A percentile compares a stretch with the other conserved stretches of the same genome.
phyloP scores from a whole-genome alignment of 78 protist genomes.

The Dictyostelium capitatum region DNA sequence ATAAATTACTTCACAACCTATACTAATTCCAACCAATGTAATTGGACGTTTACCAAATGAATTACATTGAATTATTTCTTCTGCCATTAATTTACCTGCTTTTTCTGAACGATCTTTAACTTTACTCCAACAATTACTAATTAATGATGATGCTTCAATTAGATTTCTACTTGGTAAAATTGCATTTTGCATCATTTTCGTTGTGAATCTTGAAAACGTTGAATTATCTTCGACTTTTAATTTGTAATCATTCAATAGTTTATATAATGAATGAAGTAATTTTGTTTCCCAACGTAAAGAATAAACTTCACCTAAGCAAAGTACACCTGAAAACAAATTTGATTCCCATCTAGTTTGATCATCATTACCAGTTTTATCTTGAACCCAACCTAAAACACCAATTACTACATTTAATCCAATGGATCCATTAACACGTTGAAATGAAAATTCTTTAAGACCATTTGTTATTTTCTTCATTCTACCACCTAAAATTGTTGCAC shows the following conservation, averaged over 20 bases:
- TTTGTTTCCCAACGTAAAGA: constrained; percentile 34
- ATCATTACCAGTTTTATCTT: not conserved
- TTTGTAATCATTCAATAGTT: constrained; percentile 35
- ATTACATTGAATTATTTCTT: constrained; percentile 22
- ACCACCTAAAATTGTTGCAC: constrained; percentile 44
- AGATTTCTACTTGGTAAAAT: constrained; percentile 30
- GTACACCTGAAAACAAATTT: constrained; percentile 23
- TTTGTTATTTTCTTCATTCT: constrained; percentile 39
- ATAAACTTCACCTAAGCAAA: constrained; percentile 52
- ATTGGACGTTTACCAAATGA: constrained; percentile 87
- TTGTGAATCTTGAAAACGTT: constrained; percentile 9
- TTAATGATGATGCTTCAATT: constrained; percentile 35
- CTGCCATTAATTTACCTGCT: constrained; percentile 64
- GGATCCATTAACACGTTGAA: constrained; percentile 32
- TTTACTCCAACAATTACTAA: constrained; percentile 44
- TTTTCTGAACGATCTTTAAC: constrained; percentile 42
- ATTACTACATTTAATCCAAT: constrained; percentile 39
- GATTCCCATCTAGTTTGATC: constrained; percentile 36
- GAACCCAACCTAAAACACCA: constrained; percentile 71
- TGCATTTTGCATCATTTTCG: constrained; percentile 53
- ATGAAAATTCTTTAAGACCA: constrained; percentile 38
- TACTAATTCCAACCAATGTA: constrained; percentile 77
- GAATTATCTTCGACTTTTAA: constrained; percentile 22
- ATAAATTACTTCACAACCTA: constrained; percentile 85
- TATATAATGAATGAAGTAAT: not conserved